Evolutionary conservation across 169 alveolate species (phyloP).

Genomic region (Besnoitia besnoiti): DNA sequence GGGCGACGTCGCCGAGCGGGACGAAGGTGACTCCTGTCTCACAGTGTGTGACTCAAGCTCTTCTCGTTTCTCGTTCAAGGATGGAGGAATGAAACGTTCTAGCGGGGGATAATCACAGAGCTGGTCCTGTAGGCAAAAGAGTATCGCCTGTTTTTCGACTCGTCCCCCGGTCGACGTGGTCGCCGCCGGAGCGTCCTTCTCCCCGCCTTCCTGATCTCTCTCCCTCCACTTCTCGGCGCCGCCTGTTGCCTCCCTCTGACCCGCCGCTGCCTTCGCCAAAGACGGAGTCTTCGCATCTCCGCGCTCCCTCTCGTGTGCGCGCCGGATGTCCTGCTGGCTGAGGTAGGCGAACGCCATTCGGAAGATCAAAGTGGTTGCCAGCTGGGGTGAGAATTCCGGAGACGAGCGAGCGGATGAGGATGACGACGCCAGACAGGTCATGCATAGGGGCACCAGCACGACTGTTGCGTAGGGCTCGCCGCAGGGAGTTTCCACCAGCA

Average conservation of each 20-base stretch:
- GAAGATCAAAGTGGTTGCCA: not conserved
- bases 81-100: not conserved
- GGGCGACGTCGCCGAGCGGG: too few species aligned
- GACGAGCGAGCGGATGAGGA: not conserved
- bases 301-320: not conserved
- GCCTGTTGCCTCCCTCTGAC: not conserved
- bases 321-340: not conserved
- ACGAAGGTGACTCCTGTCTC: too few species aligned
- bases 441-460: not conserved
- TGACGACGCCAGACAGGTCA: not conserved
- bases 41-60: too few species aligned
- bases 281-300: too few species aligned
- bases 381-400: not conserved
- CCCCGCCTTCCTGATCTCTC: not conserved
- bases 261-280: too few species aligned
- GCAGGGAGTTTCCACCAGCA: not conserved
- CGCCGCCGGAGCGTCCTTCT: not conserved
- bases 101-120: not conserved
- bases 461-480: conserved; percentile 25
- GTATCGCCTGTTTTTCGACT: not conserved
- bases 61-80: too few species aligned
- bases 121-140: not conserved
- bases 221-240: not conserved
- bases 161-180: not conserved
- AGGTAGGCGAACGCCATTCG: conserved; percentile 15